A percentile compares a stretch with the other conserved stretches of the same genome.
phyloP scores from a whole-genome alignment of 768 basidiomycete species.

The Leccinum arenicola region DNA sequence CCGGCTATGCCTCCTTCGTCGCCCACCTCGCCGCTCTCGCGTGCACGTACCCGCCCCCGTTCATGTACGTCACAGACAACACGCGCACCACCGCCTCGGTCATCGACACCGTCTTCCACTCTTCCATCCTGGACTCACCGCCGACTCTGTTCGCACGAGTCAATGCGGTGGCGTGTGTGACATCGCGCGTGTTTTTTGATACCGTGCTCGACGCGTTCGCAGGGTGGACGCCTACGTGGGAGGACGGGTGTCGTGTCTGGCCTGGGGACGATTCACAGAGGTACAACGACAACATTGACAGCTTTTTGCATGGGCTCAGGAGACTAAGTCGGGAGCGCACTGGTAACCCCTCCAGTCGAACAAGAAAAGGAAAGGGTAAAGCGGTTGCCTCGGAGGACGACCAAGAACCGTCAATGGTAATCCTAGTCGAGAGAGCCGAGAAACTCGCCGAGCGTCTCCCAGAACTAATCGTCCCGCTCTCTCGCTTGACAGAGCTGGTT shows the following conservation, averaged over 20 bases:
- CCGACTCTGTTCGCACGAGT: conserved; percentile 44
- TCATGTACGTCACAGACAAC: conserved; percentile 66
- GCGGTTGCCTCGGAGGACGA: conserved; percentile 12
- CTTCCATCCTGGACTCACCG: conserved; percentile 13
- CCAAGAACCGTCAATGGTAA: conserved; percentile 42
- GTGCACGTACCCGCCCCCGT: conserved; percentile 49
- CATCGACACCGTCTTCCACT: conserved; percentile 17
- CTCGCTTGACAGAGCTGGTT: conserved; percentile 71
- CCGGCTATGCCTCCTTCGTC: conserved; percentile 25
- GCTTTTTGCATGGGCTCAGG: conserved; percentile 64
- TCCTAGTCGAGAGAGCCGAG: conserved; percentile 69
- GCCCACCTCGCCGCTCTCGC: conserved; percentile 31
- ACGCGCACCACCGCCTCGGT: conserved; percentile 44
- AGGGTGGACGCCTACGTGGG: conserved; percentile 55
- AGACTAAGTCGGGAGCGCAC: conserved; percentile 31
- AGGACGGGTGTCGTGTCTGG: conserved; percentile 63
- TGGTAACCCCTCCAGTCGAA: conserved; percentile 13
- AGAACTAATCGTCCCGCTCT: conserved; percentile 66
- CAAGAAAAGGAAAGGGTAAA: conserved; percentile 34
- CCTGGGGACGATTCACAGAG: conserved; percentile 35
- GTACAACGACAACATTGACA: conserved; percentile 66
- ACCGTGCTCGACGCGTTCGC: conserved; percentile 59
- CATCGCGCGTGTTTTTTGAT: conserved; percentile 63
- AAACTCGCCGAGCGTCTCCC: conserved; percentile 58
- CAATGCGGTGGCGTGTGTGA: conserved; percentile 60